phyloP scores from a whole-genome alignment of 1,139 yeast genomes.

The Saccharomyces hybrid region DNA sequence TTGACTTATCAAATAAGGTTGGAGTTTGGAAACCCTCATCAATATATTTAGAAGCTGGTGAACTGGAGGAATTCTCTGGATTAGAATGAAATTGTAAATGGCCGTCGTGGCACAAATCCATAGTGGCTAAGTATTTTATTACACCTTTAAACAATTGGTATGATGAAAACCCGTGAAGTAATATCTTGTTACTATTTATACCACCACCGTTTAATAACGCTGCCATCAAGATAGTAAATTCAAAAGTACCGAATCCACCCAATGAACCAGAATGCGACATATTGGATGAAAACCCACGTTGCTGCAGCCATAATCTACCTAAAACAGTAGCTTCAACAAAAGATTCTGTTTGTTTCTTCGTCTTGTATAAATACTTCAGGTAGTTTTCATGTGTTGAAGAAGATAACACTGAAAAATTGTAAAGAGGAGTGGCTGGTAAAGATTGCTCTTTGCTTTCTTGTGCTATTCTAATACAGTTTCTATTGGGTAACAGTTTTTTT shows the following conservation, averaged over 20 bases:
- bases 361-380: conserved; percentile 65
- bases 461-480: conserved; percentile 71
- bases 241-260: conserved; percentile 91
- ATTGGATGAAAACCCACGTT: conserved; percentile 68
- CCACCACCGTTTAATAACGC: conserved; percentile 85
- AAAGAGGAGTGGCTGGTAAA: conserved; percentile 55
- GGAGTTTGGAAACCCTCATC: conserved; percentile 62
- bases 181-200: conserved; percentile 59
- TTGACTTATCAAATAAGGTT: conserved; percentile 66
- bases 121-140: conserved; percentile 69
- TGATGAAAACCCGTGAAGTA: conserved; percentile 81
- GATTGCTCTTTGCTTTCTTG: conserved; percentile 43
- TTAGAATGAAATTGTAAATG: conserved; percentile 60
- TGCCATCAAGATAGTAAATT: conserved; percentile 75
- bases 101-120: conserved; percentile 56
- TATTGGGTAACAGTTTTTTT: conserved; percentile 70
- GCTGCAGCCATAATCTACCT: conserved; percentile 85
- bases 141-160: conserved; percentile 90
- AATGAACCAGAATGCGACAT: conserved; percentile 40
- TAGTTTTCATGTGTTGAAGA: conserved; percentile 63
- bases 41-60: conserved; percentile 46
- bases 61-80: conserved; percentile 30
- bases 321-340: conserved; percentile 82
- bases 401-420: conserved; percentile 72
- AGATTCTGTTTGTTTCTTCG: conserved; percentile 71